Evolutionary conservation across 306 rosid genomes (phyloP).

Genomic region (Cucurbita argyrosperma): DNA sequence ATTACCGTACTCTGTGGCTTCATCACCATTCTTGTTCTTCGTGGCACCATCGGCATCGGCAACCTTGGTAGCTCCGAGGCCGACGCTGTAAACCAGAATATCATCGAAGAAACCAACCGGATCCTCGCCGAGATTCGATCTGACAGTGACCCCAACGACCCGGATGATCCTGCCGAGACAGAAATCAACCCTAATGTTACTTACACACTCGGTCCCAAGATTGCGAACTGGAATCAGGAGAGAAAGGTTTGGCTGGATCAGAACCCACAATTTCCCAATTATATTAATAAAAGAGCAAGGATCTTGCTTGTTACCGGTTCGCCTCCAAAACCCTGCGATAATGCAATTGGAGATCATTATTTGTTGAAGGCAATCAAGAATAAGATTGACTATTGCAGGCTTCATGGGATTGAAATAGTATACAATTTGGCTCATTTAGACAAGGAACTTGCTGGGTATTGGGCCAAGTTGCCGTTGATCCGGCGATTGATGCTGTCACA

Average conservation of each 20-base stretch:
- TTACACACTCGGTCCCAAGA: conserved; percentile 72
- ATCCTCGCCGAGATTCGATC: conserved; percentile 94
- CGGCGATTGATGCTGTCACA: conserved; percentile 80
- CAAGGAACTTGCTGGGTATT: conserved; percentile 86
- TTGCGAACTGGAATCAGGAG: conserved; percentile 51
- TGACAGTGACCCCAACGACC: conserved; percentile 60
- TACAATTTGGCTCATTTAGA: conserved; percentile 93
- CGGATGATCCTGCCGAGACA: conserved; percentile 29
- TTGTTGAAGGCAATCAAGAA: conserved; percentile 74
- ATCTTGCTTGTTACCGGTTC: conserved; percentile 79
- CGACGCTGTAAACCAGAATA: conserved; percentile 51
- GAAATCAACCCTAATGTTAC: conserved; percentile 44
- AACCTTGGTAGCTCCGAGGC: conserved; percentile 49
- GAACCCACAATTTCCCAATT: conserved; percentile 57
- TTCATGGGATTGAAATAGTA: conserved; percentile 91
- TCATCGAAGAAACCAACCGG: conserved; percentile 74
- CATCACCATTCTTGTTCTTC: conserved; percentile 88
- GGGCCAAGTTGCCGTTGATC: conserved; percentile 94
- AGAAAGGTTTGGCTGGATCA: conserved; percentile 47
- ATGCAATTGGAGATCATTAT: conserved; percentile 89
- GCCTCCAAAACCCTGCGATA: conserved; percentile 91
- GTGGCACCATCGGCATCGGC: conserved; percentile 87
- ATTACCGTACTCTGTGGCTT: conserved; percentile 89
- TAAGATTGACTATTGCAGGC: conserved; percentile 85
- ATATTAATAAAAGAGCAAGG: conserved; percentile 57